phyloP scores from a whole-genome alignment of 352 stramenopile species.

The Globisporangium perplexum region DNA sequence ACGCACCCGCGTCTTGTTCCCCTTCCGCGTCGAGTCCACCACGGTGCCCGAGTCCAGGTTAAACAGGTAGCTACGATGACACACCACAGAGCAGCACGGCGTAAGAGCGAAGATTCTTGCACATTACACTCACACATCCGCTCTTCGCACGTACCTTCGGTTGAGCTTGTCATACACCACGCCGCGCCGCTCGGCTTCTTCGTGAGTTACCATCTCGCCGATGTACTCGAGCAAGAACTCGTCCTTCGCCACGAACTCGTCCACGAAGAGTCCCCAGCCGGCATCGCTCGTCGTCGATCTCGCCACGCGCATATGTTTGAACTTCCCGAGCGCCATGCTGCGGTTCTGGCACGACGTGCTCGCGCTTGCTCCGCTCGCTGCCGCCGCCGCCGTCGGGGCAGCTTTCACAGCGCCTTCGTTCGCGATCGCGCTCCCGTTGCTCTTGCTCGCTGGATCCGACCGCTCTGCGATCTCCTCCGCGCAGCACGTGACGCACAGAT shows the following conservation, averaged over 20 bases:
- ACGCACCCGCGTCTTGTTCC: conserved; percentile 90
- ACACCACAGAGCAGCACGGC: neutral
- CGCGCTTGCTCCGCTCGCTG: neutral
- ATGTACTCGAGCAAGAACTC: conserved; percentile 95
- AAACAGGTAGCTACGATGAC: conserved; percentile 84
- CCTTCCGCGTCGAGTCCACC: conserved; percentile 92
- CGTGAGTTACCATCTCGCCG: conserved; percentile 90
- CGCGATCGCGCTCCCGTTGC: neutral
- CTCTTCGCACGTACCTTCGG: conserved; percentile 26
- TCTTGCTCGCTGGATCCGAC: conserved; percentile 6
- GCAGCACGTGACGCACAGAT: conserved; percentile 85
- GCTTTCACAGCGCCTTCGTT: neutral
- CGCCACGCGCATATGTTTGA: conserved; percentile 70
- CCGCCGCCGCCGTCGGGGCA: neutral
- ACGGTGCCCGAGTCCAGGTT: conserved; percentile 90
- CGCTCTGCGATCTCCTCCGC: conserved; percentile 31
- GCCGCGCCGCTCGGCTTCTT: conserved; percentile 88
- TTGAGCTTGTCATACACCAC: conserved; percentile 87
- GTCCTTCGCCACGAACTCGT: conserved; percentile 84
- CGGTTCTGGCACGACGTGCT: conserved; percentile 62
- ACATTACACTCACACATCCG: neutral
- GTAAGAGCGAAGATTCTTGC: no score
- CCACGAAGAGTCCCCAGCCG: conserved; percentile 91
- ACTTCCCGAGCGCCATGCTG: conserved; percentile 38
- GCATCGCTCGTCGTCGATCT: conserved; percentile 73